A percentile compares a stretch with the other conserved stretches of the same genome.
phyloP scores from a whole-genome alignment of 2,329 filamentous ascomycete genomes.

The Daldinia sp. region DNA sequence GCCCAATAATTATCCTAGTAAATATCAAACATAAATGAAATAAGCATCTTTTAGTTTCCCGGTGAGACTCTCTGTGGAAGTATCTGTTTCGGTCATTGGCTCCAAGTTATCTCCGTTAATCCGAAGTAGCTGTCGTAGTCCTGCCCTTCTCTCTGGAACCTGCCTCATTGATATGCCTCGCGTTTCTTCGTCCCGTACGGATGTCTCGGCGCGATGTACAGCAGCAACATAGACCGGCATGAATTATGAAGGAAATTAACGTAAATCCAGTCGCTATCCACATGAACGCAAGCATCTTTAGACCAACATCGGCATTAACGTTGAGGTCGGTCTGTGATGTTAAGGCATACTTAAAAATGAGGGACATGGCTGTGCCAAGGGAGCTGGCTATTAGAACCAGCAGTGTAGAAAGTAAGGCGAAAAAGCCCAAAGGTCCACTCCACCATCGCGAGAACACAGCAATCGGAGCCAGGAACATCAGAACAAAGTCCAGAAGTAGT shows the following conservation, averaged over 20 bases:
- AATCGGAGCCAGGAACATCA: constrained; percentile 75
- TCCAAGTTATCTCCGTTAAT: constrained; percentile 15
- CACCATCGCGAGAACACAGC: constrained; percentile 67
- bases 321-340: constrained; percentile 79
- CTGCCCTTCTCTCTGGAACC: constrained; percentile 19
- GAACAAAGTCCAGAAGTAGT: constrained; percentile 75
- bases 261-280: constrained; percentile 81
- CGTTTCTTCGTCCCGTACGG: constrained; percentile 53
- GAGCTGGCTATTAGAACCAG: constrained; percentile 76
- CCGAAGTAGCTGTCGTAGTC: constrained; percentile 30
- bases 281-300: constrained; percentile 86
- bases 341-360: constrained; percentile 83
- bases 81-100: not conserved
- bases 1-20: constrained; percentile 8
- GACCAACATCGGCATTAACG: constrained; percentile 77
- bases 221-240: constrained; percentile 83
- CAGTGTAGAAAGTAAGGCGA: constrained; percentile 76
- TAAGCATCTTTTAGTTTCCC: not conserved
- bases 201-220: constrained; percentile 70
- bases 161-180: constrained; percentile 36
- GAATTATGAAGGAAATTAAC: constrained; percentile 77
- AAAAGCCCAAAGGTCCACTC: constrained; percentile 74
- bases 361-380: constrained; percentile 85
- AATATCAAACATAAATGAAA: constrained; percentile 6
- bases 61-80: not conserved